Percentiles rank a stretch among this genome's conserved stretches.
Evolutionary conservation across 805 yeast species (phyloP).

Genomic region (Hermanozyma aechmeae): DNA sequence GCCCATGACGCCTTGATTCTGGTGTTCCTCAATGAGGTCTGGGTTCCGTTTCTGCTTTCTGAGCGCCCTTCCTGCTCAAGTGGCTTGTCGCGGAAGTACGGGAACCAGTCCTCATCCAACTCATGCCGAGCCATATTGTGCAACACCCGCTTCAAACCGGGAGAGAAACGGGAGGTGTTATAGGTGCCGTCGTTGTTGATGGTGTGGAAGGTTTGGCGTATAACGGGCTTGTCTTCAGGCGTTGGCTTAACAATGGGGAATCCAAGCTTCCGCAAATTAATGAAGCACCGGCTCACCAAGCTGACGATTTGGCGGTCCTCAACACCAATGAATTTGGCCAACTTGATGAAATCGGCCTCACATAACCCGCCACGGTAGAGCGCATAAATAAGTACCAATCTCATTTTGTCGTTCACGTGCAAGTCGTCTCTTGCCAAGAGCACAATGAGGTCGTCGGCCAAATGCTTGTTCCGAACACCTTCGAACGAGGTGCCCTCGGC

Average conservation of each 20-base stretch:
- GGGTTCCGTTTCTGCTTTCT: conserved; percentile 2
- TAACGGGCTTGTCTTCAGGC: conserved; percentile 33
- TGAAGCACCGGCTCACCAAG: conserved; percentile 44
- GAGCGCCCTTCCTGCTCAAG: conserved; percentile 35
- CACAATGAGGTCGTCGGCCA: conserved; percentile 54
- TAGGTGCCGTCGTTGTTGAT: conserved; percentile 41
- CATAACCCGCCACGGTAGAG: conserved; percentile 76
- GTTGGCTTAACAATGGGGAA: conserved; percentile 40
- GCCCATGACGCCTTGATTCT: conserved; percentile 14
- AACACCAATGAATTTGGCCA: conserved; percentile 47
- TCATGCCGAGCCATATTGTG: conserved; percentile 40
- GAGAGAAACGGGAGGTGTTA: conserved; percentile 64
- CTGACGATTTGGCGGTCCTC: conserved; percentile 40
- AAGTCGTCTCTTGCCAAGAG: conserved; percentile 41
- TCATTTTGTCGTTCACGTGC: conserved; percentile 56
- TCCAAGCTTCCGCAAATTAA: conserved; percentile 42
- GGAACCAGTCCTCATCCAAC: conserved; percentile 54
- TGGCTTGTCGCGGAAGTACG: conserved; percentile 71
- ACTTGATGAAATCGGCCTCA: conserved; percentile 61
- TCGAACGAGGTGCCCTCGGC: conserved; percentile 65
- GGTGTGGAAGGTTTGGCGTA: conserved; percentile 48
- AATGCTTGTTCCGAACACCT: conserved; percentile 49
- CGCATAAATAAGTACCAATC: conserved; percentile 68
- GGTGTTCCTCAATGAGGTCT: conserved; percentile 3
- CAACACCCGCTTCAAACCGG: conserved; percentile 55